Base-by-base conservation (phyloP, 2,329 filamentous ascomycete genomes). In the Dactylonectria macrodidyma region DNA sequence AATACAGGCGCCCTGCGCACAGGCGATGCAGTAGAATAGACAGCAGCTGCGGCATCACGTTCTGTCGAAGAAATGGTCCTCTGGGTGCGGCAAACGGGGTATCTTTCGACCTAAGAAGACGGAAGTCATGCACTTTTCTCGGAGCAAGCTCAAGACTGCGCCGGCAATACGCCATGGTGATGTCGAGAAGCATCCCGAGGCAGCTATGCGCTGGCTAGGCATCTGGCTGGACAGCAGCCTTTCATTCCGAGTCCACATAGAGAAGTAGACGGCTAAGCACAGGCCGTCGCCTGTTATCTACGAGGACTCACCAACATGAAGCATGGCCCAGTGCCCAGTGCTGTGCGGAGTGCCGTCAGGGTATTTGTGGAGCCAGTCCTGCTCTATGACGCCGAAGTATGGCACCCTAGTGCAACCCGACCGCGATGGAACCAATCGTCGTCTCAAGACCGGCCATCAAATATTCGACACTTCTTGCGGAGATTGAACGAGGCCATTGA, bases 281-380 rank as follows among this genome's bases (percentile, higher is more conserved):
- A 65, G 22, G 56, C 48, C 12, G 62, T 65, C 14, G 46, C 56
- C 36, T 54, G 48, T 36, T 36, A 65, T 47, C 26, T 65, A 48
- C 30, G 62, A 19, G 34, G 55, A 26, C 55, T 65, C 34, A 34
- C 55, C 34, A 65, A 65, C 54, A 65, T 36, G 44, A 52, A 50
- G 56, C 54, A 64, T 24, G 66, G 62, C 34, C 57, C 66, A 9
- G 58, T 68, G 16, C 66, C 58, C 14, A 47, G 58, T 34, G 61
- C 58, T 16, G 26, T 65, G 30, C 22, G 57, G 24, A 52, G 58
- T 14, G 66, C 61, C 36, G 58, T 68, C 19, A 62, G 58, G 48
- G 66, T 30, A 30, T 30, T 30, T 30, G 36, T 69, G 30, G 62
- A 69, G 44, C 67, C 59, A 41, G 54, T 66, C 7, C 67, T 69